phyloP scores from a whole-genome alignment of 139 green algal genomes.

The Desmodesmus armatus region DNA sequence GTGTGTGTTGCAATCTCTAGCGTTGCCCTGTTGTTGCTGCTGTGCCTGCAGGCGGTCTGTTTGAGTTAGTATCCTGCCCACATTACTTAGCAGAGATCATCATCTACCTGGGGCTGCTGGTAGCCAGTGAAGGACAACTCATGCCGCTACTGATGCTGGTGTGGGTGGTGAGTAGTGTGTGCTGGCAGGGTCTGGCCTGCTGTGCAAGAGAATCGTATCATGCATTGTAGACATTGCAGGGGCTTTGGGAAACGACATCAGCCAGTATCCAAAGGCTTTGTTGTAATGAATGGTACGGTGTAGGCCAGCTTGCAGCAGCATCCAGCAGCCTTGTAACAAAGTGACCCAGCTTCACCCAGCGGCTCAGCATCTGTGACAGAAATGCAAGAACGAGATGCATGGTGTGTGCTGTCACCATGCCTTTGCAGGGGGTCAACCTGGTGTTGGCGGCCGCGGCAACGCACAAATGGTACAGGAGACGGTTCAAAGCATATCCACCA shows the following conservation, averaged over 20 bases:
- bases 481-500: constrained; percentile 68
- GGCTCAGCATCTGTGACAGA: neutral
- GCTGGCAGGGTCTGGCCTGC: neutral
- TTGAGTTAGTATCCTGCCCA: constrained; percentile 83
- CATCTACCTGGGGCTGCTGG: constrained; percentile 76
- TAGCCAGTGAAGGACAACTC: constrained; percentile 32
- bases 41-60: constrained; percentile 61
- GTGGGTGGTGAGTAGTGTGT: constrained; percentile 62
- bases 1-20: neutral
- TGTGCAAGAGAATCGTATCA: neutral
- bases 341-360: neutral
- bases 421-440: constrained; percentile 76
- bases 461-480: constrained; percentile 70
- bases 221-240: neutral
- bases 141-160: constrained; percentile 52
- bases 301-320: neutral
- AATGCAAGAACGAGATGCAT: neutral
- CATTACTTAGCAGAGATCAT: constrained; percentile 90
- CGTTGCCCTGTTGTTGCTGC: neutral
- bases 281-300: neutral
- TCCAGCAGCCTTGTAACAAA: neutral
- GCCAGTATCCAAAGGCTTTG: neutral
- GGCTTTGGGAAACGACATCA: neutral
- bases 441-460: constrained; percentile 71
- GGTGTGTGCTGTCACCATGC: neutral